Base-by-base conservation (phyloP, 2,329 filamentous ascomycete species). In the Dactylonectria macrodidyma region DNA sequence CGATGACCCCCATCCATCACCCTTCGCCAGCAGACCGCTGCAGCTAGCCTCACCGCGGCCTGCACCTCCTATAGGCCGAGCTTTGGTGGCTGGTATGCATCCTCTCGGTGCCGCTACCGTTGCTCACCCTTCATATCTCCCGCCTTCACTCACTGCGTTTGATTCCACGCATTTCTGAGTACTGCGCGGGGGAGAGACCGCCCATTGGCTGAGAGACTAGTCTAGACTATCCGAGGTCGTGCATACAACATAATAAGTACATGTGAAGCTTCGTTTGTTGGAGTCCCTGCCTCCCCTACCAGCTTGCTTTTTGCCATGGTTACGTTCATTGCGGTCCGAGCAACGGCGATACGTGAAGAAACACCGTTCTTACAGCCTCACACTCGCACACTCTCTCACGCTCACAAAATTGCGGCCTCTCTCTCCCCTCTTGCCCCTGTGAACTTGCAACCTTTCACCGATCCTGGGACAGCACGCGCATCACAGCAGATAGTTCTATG, bases 1-100 rank as follows among this genome's bases (percentile, higher is more conserved):
- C 44, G 22, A 50, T 59, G 48, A 38, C 41, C 24, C 58, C 33
- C 56, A 44, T 61, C 57, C 58, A 33, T 55, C 59, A 22, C 48
- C 51, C 46, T 47, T 70, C 66, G 67, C 62, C 70, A 50, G 62
- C 66, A 46, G 41, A 60, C 65, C 52, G 56, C 68, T 65, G 61
- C 51, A 36, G 47, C 68, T 70, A 74, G 69, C 73, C 67, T 73
- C 69, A 69, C 66, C 66, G 65, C 51, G 46, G 54, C 51, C 68
- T 74, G 68, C 61, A 70, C 41, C 41, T 65, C 59, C 48, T 52
- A 73, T 75, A 72, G 69, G 69, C 50, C 59, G 44, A 61, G 50
- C 51, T 24, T 61, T 44, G 63, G 44, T 61, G 51, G 63, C 44
- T 24, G 52, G 47, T 26, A 55, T 59, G 38, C 62, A 55, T 33